These are phyloP conservation scores for Suillus lakei DNA, from an alignment of 768 basidiomycete genomes.

Conservation along the genomic window DNA sequence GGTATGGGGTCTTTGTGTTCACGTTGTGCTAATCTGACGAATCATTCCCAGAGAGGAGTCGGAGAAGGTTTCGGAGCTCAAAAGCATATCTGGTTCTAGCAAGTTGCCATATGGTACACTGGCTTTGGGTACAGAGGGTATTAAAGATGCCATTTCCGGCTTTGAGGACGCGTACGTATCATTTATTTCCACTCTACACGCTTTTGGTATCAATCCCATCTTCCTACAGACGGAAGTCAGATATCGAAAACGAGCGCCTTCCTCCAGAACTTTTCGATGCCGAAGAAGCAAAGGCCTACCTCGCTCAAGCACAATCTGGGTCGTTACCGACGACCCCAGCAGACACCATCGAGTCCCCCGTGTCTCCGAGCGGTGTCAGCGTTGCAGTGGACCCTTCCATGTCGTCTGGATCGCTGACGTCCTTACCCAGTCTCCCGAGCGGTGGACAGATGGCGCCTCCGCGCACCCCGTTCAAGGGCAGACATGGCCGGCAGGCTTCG, in stretches of 20 bases:
- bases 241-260: slow-evolving; percentile 98
- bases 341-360: slow-evolving; percentile 44
- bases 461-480: slow-evolving; percentile 61
- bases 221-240: slow-evolving; percentile 84
- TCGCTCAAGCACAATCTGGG: slow-evolving; percentile 40
- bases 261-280: slow-evolving; percentile 94
- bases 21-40: background rate
- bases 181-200: background rate
- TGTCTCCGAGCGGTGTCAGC: slow-evolving; percentile 50
- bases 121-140: slow-evolving; percentile 89
- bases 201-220: background rate
- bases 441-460: slow-evolving; percentile 22
- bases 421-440: slow-evolving; percentile 28
- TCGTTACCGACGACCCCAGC: slow-evolving; percentile 60
- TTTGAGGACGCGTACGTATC: slow-evolving; percentile 93
- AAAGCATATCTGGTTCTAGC: slow-evolving; percentile 79
- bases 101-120: slow-evolving; percentile 85
- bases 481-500: slow-evolving; percentile 56
- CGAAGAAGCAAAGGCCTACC: slow-evolving; percentile 66
- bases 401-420: slow-evolving; percentile 28
- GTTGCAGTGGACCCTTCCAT: slow-evolving; percentile 42
- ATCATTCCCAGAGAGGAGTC: slow-evolving; percentile 81
- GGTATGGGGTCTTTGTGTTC: slow-evolving; percentile 54
- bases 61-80: slow-evolving; percentile 96
- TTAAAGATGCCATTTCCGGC: slow-evolving; percentile 90